Conservation (phyloP, 805 yeast species). For the Nakazawaea populi region DNA sequence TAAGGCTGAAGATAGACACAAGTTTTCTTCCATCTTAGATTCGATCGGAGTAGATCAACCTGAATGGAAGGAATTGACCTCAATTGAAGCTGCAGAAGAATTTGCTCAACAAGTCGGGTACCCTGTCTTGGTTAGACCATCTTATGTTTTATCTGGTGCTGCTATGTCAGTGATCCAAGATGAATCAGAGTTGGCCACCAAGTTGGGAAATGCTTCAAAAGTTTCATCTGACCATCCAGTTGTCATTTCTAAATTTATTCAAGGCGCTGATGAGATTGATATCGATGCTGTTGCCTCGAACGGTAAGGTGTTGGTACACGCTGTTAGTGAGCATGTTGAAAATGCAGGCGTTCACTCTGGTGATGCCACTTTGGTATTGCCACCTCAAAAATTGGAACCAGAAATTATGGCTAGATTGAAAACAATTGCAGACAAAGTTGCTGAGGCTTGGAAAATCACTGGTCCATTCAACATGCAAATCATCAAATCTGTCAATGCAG, state of each 20-base stretch:
- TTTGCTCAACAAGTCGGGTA: constrained; percentile 85
- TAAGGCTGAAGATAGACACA: constrained; percentile 97
- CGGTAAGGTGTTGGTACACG: constrained; percentile 88
- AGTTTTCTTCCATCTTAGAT: constrained; percentile 90
- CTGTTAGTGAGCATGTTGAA: constrained; percentile 95
- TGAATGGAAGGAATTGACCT: constrained; percentile 92
- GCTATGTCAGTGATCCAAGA: constrained; percentile 93
- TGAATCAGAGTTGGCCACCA: constrained; percentile 72
- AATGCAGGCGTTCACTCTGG: constrained; percentile 99
- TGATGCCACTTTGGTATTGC: constrained; percentile 95
- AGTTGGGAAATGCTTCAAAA: constrained; percentile 81
- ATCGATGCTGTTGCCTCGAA: constrained; percentile 93
- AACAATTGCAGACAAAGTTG: constrained; percentile 90
- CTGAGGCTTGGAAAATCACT: constrained; percentile 88
- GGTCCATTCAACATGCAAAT: constrained; percentile 99
- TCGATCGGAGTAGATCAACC: constrained; percentile 95
- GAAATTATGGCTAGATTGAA: constrained; percentile 66
- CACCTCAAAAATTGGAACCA: constrained; percentile 77
- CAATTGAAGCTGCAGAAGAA: constrained; percentile 74
- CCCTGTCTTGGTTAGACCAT: constrained; percentile 97
- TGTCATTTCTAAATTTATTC: constrained; percentile 92
- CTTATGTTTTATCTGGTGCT: constrained; percentile 96
- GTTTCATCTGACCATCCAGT: constrained; percentile 97
- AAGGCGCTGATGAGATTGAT: constrained; percentile 95
- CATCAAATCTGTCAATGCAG: constrained; percentile 66